Conservation (phyloP, 192 early-diverging fungal genomes). For the Linnemannia exigua region DNA sequence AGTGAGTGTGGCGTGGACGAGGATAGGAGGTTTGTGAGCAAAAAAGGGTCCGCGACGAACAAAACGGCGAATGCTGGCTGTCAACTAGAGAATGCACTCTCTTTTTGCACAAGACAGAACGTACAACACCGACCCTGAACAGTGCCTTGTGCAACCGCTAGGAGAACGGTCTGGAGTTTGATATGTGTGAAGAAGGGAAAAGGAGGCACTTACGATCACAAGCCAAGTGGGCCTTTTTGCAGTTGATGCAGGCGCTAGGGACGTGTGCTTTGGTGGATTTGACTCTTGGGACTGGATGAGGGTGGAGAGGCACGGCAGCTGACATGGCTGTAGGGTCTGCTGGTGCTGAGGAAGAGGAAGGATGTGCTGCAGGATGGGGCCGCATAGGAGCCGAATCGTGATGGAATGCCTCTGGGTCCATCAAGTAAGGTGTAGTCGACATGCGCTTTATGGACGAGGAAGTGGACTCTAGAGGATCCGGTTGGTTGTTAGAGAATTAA, state of each 20-base stretch:
- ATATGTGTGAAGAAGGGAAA: background rate
- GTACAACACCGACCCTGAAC: background rate
- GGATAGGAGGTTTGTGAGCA: background rate
- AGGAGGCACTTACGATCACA: constrained; percentile 80
- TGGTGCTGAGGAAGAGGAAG: background rate
- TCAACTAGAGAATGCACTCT: background rate
- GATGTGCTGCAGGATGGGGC: constrained; percentile 13
- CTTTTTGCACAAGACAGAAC: background rate
- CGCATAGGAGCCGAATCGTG: constrained; percentile 32
- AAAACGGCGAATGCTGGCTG: background rate
- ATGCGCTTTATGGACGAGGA: background rate
- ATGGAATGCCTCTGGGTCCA: constrained; percentile 46
- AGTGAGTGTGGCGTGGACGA: background rate
- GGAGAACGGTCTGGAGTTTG: background rate
- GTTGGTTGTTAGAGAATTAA: background rate
- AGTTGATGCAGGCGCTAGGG: constrained; percentile 90
- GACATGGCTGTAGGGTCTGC: constrained; percentile 5
- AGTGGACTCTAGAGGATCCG: background rate
- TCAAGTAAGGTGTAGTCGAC: constrained; percentile 32
- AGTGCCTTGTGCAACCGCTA: background rate
- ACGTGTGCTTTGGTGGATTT: constrained; percentile 79
- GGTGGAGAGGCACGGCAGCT: constrained; percentile 25
- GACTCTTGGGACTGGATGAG: constrained; percentile 32
- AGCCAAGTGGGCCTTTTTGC: constrained; percentile 89
- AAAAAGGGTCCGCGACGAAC: background rate